These are phyloP conservation scores for Fomitopsis palustris DNA, from an alignment of 1,284 basidiomycete genomes.

Conservation along the genomic window DNA sequence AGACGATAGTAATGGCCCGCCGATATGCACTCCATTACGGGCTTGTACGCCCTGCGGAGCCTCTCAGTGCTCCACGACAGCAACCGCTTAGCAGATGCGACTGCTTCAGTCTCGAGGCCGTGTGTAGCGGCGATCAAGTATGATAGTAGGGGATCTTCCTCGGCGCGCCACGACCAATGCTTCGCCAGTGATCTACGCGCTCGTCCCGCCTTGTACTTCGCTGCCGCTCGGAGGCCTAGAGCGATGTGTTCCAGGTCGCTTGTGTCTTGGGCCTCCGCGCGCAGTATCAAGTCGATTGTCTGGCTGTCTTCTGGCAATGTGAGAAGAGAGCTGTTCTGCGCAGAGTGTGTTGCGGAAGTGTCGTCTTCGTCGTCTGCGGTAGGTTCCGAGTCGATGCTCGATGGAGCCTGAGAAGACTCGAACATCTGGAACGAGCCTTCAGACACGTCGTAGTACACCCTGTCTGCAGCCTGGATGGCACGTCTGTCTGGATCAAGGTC, in stretches of 20 bases:
- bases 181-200: neutral
- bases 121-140: neutral
- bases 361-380: neutral
- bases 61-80: neutral
- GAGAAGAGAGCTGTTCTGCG: slow-evolving; percentile 6
- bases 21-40: slow-evolving; percentile 10
- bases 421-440: neutral
- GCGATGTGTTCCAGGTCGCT: neutral
- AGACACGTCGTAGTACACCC: neutral
- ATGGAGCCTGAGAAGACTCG: neutral
- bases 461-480: neutral
- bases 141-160: neutral
- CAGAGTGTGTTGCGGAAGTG: neutral
- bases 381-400: neutral
- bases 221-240: neutral
- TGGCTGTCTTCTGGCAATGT: slow-evolving; percentile 36
- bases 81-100: neutral
- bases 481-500: neutral
- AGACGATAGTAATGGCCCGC: slow-evolving; percentile 9
- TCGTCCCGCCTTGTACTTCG: neutral
- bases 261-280: slow-evolving; percentile 26
- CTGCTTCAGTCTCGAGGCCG: neutral
- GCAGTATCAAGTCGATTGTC: slow-evolving; percentile 47
- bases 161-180: neutral
- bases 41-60: neutral